These are phyloP conservation scores for Zygotorulaspora danielsina DNA, from an alignment of 805 yeast genomes.

Conservation along the genomic window DNA sequence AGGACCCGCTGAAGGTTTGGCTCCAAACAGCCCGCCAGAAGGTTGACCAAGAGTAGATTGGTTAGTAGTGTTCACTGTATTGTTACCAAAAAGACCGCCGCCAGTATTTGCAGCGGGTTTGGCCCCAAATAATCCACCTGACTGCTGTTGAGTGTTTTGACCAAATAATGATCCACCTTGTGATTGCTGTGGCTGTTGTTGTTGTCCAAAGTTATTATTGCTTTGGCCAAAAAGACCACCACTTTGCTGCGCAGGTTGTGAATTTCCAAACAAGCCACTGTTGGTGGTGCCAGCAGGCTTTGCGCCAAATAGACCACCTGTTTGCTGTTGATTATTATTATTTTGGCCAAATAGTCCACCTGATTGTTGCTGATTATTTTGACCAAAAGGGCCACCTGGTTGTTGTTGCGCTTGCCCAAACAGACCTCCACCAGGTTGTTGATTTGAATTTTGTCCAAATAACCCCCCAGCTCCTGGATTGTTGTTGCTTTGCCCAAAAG, in stretches of 20 bases:
- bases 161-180: slow-evolving; percentile 38
- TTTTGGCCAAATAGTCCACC: slow-evolving; percentile 36
- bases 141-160: slow-evolving; percentile 13
- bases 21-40: slow-evolving; percentile 42
- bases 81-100: slow-evolving; percentile 40
- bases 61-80: slow-evolving; percentile 2
- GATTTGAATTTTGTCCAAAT: slow-evolving; percentile 34
- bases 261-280: slow-evolving; percentile 31
- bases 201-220: slow-evolving; percentile 17
- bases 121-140: slow-evolving; percentile 41
- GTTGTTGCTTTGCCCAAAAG: slow-evolving; percentile 33
- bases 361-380: slow-evolving; percentile 19
- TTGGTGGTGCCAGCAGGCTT: slow-evolving; percentile 30
- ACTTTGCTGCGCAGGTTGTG: slow-evolving; percentile 15
- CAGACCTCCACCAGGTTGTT: slow-evolving; percentile 29
- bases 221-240: slow-evolving; percentile 32
- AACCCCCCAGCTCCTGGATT: slow-evolving; percentile 17
- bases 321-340: slow-evolving; percentile 15
- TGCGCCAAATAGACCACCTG: slow-evolving; percentile 42
- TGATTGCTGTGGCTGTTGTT: slow-evolving; percentile 22
- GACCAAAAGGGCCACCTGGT: slow-evolving; percentile 33
- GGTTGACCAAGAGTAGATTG: slow-evolving; percentile 16
- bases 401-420: slow-evolving; percentile 39
- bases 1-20: slow-evolving; percentile 32
- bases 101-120: slow-evolving; percentile 35